Conservation (phyloP, 2,329 filamentous ascomycete genomes). For the Alternaria angustiovoidea region DNA sequence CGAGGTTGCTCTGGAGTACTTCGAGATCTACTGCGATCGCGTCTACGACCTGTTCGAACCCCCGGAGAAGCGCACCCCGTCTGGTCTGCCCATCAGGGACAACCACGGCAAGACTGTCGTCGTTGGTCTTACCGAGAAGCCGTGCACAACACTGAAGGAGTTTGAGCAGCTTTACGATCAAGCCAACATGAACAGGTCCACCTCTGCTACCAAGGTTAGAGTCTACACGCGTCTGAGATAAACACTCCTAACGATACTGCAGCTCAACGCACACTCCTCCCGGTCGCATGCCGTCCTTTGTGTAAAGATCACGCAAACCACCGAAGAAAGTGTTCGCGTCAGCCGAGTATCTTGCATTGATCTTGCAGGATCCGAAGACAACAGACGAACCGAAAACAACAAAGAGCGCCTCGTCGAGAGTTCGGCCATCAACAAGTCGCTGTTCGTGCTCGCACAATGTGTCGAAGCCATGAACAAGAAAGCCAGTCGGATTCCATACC, state of each 20-base stretch:
- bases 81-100: conserved; percentile 83
- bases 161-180: conserved; percentile 92
- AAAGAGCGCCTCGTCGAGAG: conserved; percentile 94
- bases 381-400: conserved; percentile 90
- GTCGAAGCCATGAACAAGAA: conserved; percentile 90
- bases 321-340: conserved; percentile 69
- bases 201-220: conserved; percentile 79
- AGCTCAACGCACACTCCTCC: conserved; percentile 88
- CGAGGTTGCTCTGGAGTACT: conserved; percentile 83
- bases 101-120: conserved; percentile 88
- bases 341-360: conserved; percentile 95
- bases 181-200: conserved; percentile 88
- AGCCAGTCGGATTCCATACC: conserved; percentile 81
- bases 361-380: conserved; percentile 94
- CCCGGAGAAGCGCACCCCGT: conserved; percentile 82
- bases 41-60: conserved; percentile 90
- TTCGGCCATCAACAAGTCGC: conserved; percentile 95
- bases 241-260: conserved; percentile 5
- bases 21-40: conserved; percentile 97
- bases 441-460: conserved; percentile 93
- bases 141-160: conserved; percentile 85
- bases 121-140: conserved; percentile 82
- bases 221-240: not conserved
- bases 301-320: conserved; percentile 84
- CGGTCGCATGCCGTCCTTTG: conserved; percentile 90